Evolutionary conservation across 1,284 basidiomycete species (phyloP).

Genomic region (Coriolopsis trogii): DNA sequence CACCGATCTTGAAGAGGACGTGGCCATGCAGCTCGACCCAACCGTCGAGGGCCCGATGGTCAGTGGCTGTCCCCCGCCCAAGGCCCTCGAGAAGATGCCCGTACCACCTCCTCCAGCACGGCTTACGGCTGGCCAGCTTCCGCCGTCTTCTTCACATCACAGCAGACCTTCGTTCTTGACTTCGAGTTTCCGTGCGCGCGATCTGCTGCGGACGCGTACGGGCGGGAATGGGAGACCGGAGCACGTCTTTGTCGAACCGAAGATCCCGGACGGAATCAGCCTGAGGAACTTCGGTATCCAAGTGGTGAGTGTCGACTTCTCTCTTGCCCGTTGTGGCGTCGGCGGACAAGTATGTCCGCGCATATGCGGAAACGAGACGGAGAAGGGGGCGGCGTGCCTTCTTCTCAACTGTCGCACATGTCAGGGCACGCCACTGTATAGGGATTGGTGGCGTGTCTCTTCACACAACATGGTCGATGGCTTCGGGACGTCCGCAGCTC

Average conservation of each 20-base stretch:
- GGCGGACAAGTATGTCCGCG: constrained; percentile 6
- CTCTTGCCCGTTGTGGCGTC: constrained; percentile 20
- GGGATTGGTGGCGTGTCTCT: constrained; percentile 11
- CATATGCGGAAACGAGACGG: constrained; percentile 3
- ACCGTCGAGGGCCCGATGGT: constrained; percentile 29
- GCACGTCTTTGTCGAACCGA: constrained; percentile 67
- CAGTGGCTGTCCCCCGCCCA: constrained; percentile 17
- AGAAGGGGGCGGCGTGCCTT: constrained; percentile 5
- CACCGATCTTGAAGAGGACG: constrained; percentile 36
- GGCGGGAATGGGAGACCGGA: constrained; percentile 40
- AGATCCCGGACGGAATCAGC: constrained; percentile 75
- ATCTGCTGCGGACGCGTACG: constrained; percentile 38
- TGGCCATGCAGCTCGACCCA: constrained; percentile 30
- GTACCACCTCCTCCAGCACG: constrained; percentile 13
- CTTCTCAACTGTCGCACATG: constrained; percentile 6
- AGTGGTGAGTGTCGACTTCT: constrained; percentile 55
- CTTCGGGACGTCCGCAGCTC: constrained; percentile 8
- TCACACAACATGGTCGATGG: constrained; percentile 17
- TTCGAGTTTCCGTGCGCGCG: constrained; percentile 40
- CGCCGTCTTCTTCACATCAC: constrained; percentile 18
- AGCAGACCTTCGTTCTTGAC: constrained; percentile 31
- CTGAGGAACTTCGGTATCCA: constrained; percentile 84
- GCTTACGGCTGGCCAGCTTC: constrained; percentile 15
- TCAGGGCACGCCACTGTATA: constrained; percentile 4
- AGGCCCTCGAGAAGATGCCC: constrained; percentile 19